Percentiles rank a stretch among this genome's conserved stretches.
Conservation (phyloP, 1,284 basidiomycete species). For the Malassezia nana region DNA sequence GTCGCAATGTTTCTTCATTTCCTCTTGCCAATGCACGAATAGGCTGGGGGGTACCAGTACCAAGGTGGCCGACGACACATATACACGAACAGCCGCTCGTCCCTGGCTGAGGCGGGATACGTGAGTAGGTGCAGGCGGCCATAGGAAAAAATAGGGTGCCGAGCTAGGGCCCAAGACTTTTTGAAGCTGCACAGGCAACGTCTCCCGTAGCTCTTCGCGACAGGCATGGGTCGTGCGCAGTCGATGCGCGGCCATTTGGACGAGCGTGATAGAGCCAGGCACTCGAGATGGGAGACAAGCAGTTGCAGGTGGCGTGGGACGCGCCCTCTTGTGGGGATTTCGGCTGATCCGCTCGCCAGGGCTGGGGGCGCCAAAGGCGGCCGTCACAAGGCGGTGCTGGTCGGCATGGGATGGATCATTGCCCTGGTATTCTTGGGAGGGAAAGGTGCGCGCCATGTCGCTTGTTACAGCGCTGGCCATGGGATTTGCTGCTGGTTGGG, state of each 20-base stretch:
- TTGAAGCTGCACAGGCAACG: slow-evolving; percentile 11
- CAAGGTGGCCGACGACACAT: slow-evolving; percentile 18
- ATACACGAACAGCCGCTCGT: slow-evolving; percentile 16
- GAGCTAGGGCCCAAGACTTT: slow-evolving; percentile 1
- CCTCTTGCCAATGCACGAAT: slow-evolving; percentile 17
- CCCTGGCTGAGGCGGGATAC: slow-evolving; percentile 9
- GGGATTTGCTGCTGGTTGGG: slow-evolving; percentile 11
- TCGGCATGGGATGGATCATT: slow-evolving; percentile 10
- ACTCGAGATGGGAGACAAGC: neutral
- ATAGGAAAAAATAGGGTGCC: slow-evolving; percentile 19
- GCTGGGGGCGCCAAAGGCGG: slow-evolving; percentile 12
- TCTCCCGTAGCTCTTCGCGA: neutral
- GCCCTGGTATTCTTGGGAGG: slow-evolving; percentile 14
- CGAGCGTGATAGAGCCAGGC: neutral
- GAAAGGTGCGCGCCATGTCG: slow-evolving; percentile 16
- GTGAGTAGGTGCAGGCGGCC: slow-evolving; percentile 19
- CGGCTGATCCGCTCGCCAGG: slow-evolving; percentile 14
- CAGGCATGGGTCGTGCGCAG: slow-evolving; percentile 12
- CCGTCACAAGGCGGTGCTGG: slow-evolving; percentile 7
- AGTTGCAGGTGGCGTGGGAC: neutral
- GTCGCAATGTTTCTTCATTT: slow-evolving; percentile 20
- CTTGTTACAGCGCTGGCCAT: slow-evolving; percentile 19
- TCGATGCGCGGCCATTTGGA: slow-evolving; percentile 10
- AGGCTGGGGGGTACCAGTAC: slow-evolving; percentile 22
- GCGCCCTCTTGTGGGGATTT: neutral